Percentiles rank a stretch among this genome's conserved stretches.
Conservation (phyloP, 139 green algal species). For the Ettlia oleoabundans region DNA sequence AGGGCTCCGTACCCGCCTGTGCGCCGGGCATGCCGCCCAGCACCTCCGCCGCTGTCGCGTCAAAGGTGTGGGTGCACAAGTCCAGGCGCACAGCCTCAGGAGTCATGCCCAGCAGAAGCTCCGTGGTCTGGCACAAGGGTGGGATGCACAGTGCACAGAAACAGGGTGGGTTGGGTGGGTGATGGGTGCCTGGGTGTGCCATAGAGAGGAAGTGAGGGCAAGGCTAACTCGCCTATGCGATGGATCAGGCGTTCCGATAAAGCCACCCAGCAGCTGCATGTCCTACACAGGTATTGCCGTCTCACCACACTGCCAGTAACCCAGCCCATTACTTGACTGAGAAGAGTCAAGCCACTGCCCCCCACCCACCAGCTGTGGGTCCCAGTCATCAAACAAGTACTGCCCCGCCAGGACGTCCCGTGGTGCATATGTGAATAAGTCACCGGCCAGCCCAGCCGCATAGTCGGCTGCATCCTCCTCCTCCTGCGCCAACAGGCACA, state of each 20-base stretch:
- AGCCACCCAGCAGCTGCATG: no score
- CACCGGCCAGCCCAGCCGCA: constrained; percentile 59
- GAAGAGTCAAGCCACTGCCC: not conserved
- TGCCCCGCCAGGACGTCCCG: constrained; percentile 68
- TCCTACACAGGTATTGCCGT: no score
- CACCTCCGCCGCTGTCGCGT: constrained; percentile 22
- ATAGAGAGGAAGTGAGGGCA: no score
- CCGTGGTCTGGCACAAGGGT: constrained; percentile 22
- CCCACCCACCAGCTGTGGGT: constrained; percentile 64
- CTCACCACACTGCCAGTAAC: no score
- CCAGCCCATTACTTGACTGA: no score
- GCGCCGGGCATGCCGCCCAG: constrained; percentile 23
- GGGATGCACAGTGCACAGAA: not conserved
- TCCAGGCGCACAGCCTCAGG: constrained; percentile 65
- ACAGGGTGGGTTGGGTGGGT: not conserved
- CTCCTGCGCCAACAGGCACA: constrained; percentile 61
- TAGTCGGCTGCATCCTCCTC: constrained; percentile 89
- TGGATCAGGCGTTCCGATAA: no score
- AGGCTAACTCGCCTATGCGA: no score
- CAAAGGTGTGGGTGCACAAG: constrained; percentile 66
- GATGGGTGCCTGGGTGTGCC: no score
- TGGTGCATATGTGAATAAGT: constrained; percentile 59
- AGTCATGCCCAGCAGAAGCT: constrained; percentile 57
- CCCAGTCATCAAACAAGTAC: constrained; percentile 75
- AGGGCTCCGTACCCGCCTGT: constrained; percentile 65